Evolutionary conservation across 306 rosid genomes (phyloP).

Genomic region (cucumber (Cucumis sativus)): DNA sequence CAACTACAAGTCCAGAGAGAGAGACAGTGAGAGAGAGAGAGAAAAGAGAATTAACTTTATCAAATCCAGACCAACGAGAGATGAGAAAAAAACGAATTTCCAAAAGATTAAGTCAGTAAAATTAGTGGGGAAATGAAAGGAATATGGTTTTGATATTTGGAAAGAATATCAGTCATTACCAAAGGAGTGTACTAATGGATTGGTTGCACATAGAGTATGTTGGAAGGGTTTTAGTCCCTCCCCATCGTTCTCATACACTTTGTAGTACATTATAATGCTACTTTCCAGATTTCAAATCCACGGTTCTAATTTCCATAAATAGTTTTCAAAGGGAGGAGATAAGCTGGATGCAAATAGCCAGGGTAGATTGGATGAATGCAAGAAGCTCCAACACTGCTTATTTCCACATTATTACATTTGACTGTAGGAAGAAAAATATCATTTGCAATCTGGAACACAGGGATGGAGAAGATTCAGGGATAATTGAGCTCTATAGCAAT

Average conservation of each 20-base stretch:
- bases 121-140: not conserved
- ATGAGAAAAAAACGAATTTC: not conserved
- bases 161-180: not conserved
- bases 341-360: not conserved
- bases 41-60: not conserved
- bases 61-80: not conserved
- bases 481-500: not conserved
- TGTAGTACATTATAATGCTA: not conserved
- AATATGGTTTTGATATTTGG: not conserved
- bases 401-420: not conserved
- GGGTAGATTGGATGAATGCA: not conserved
- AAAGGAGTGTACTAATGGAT: not conserved
- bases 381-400: not conserved
- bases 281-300: not conserved
- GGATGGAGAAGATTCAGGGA: not conserved
- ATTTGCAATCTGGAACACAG: not conserved
- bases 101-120: not conserved
- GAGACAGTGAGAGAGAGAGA: not conserved
- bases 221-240: not conserved
- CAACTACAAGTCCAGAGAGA: slow-evolving; percentile 29
- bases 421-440: not conserved
- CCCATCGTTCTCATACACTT: not conserved
- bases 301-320: not conserved
- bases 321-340: not conserved
- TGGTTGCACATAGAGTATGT: not conserved